Evolutionary conservation across 192 early-diverging fungal genomes (phyloP), one percentile per base, ranked within the genome.

Genomic region (Coemansia sp.): DNA sequence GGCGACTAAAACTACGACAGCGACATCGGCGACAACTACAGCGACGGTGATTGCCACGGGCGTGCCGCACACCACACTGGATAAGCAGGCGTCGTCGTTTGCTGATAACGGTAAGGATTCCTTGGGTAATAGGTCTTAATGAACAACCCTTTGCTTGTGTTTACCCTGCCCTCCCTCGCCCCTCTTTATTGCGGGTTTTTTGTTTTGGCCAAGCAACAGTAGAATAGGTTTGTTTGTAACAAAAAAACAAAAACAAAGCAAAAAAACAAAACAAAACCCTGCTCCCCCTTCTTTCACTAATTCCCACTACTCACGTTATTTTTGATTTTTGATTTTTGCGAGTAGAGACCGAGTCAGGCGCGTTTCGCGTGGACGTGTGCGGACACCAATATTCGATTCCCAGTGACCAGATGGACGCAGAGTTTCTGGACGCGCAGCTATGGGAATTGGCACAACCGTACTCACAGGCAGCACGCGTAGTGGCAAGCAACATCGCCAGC

Each of bases 301-400:
- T 41, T 41, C 39, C 39, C 39, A 9, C 39, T 41, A 9, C 11
- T 41, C 11, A 1, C 39, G 0, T 6, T 9, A 9, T 41, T 41
- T 9, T 41, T n/a, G n/a, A n/a, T n/a, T 9, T 9, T 9, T 41
- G 0, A 41, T 41, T n/a, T 20, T 32, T 4, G 20, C 60, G 52
- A 2, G 57, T 41, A 5, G 34, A 51, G 36, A 43, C 62, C 34
- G 78, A 81, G 59, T 65, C 62, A 12, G 69, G 55, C 7, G 78
- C 78, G 8, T 81, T 81, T 64, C 78, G 78, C 53, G 71, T 81
- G 70, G 78, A 81, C 64, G 78, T 81, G 22, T 75, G 78, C 60
- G 73, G 73, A 6, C 67, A 75, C 36, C 78, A 81, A 64, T 73
- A 75, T 61, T 81, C 78, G 53, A 62, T 75, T 48, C 73, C 78